Conservation (phyloP, 345 rosid genomes). For the Salix viminalis region DNA sequence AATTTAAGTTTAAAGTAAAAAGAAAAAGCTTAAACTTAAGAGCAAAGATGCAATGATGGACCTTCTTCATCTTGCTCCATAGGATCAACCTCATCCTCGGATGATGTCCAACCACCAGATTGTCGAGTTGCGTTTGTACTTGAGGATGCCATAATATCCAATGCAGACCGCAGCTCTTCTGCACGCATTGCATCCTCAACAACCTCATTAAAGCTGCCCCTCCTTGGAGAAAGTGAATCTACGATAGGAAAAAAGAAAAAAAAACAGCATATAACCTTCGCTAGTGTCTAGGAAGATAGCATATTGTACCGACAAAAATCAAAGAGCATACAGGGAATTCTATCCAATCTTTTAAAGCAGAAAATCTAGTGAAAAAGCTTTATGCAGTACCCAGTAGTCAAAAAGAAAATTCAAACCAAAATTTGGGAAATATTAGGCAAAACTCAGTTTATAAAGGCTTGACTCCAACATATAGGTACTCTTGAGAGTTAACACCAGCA, state of each 20-base stretch:
- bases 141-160: slow-evolving; percentile 70
- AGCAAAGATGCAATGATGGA: slow-evolving; percentile 19
- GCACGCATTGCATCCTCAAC: slow-evolving; percentile 59
- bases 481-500: slow-evolving; percentile 1
- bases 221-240: slow-evolving; percentile 66
- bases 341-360: slow-evolving; percentile 1
- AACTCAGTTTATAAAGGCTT: not conserved
- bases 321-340: not conserved
- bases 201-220: slow-evolving; percentile 49
- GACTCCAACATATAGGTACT: not conserved
- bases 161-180: slow-evolving; percentile 55
- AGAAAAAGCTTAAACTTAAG: not conserved
- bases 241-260: slow-evolving; percentile 14
- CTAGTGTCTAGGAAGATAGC: not conserved
- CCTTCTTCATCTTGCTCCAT: slow-evolving; percentile 78
- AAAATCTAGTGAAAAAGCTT: not conserved
- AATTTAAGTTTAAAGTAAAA: not conserved
- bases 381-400: not conserved
- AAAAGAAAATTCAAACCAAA: not conserved
- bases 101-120: slow-evolving; percentile 77
- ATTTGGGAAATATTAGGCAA: not conserved
- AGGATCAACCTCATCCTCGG: slow-evolving; percentile 82
- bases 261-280: not conserved
- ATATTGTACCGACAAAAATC: not conserved
- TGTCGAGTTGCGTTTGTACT: slow-evolving; percentile 38